These are phyloP conservation scores for Diddensiella transvaalensis DNA, from an alignment of 805 yeast species.

Conservation along the genomic window DNA sequence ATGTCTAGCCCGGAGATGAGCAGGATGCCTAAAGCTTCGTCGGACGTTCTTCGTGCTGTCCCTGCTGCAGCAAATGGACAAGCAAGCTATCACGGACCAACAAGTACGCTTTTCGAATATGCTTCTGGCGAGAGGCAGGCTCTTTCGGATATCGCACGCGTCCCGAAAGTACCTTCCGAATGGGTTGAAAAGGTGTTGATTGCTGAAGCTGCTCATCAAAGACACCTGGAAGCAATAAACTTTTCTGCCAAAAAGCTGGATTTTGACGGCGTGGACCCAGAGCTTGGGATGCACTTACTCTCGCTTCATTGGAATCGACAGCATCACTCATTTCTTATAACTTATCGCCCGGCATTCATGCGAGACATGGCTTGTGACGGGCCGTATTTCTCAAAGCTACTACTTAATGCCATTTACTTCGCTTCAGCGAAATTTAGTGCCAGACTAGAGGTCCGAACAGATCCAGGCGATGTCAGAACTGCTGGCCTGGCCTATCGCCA, in stretches of 20 bases:
- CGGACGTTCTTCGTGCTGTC: background rate
- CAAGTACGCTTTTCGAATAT: conserved; percentile 5
- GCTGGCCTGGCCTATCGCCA: conserved; percentile 7
- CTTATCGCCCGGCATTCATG: conserved; percentile 10
- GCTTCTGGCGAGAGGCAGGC: conserved; percentile 3
- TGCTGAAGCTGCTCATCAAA: conserved; percentile 8
- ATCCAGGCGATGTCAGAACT: conserved; percentile 4
- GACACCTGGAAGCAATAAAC: conserved; percentile 6
- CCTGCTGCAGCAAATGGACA: conserved; percentile 7
- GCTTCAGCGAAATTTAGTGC: conserved; percentile 9
- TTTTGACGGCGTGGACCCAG: conserved; percentile 9
- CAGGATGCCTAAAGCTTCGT: no score
- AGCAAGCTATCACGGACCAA: conserved; percentile 8
- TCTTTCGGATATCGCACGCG: background rate
- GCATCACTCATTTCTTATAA: conserved; percentile 7
- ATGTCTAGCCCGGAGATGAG: no score
- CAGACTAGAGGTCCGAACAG: conserved; percentile 4
- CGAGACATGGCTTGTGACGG: conserved; percentile 8
- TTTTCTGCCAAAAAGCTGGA: conserved; percentile 1
- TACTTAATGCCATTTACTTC: conserved; percentile 7
- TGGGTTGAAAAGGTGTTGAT: conserved; percentile 5
- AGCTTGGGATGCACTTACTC: conserved; percentile 8
- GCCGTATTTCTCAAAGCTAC: conserved; percentile 9
- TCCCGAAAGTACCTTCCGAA: conserved; percentile 1
- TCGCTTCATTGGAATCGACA: conserved; percentile 9